Conservation (phyloP, 441 rosid genomes). For the Populus hybrid region DNA sequence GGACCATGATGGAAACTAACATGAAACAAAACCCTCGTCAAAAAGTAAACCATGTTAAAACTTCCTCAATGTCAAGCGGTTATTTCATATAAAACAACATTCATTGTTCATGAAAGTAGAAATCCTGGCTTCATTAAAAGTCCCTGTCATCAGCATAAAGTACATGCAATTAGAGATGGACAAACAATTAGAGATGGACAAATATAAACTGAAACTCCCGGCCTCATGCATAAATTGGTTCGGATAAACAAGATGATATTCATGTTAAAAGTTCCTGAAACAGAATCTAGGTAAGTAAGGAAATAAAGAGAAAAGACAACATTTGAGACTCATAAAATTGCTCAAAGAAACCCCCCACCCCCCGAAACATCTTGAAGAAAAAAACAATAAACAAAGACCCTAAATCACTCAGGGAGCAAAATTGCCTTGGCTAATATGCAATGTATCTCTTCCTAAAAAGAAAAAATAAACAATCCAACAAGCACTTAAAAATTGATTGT, state of each 20-base stretch:
- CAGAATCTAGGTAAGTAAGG: neutral
- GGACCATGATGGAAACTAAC: neutral
- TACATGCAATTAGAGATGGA: neutral
- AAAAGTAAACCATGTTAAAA: neutral
- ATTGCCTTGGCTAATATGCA: neutral
- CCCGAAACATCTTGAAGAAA: neutral
- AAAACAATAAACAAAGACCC: neutral
- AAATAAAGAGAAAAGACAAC: neutral
- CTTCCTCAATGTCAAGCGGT: neutral
- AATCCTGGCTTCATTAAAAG: neutral
- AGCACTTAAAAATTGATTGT: neutral
- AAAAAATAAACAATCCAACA: neutral
- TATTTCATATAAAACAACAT: neutral
- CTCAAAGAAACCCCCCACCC: neutral
- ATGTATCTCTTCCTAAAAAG: neutral
- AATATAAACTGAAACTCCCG: neutral
- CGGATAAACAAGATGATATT: neutral
- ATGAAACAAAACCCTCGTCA: neutral
- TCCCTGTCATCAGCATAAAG: neutral
- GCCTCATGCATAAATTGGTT: neutral
- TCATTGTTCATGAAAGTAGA: neutral
- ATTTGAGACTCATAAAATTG: neutral
- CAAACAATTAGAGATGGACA: neutral
- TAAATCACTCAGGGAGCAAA: neutral
- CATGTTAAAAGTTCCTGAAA: neutral